Conservation (phyloP, 2,329 filamentous ascomycete genomes). For the Davidsoniella neocaledoniae region DNA sequence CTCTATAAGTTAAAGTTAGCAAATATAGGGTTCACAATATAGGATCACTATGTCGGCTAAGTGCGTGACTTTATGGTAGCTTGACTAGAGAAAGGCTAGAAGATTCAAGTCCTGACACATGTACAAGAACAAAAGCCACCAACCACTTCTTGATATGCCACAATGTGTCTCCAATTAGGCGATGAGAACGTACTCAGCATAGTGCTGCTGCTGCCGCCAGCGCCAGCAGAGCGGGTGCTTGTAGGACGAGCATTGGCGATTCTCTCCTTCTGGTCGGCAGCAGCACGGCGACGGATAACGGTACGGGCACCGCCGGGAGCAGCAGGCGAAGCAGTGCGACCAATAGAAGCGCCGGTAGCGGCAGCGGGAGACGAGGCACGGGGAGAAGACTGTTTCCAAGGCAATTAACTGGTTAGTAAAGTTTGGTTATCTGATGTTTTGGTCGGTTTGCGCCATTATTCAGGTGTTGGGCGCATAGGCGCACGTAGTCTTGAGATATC, state of each 20-base stretch:
- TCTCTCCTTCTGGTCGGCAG: slow-evolving; percentile 94
- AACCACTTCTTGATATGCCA: not conserved
- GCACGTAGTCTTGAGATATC: too few species aligned
- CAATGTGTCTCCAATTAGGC: not conserved
- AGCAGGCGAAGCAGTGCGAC: slow-evolving; percentile 70
- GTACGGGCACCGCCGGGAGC: slow-evolving; percentile 79
- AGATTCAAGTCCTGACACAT: not conserved
- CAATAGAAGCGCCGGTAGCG: slow-evolving; percentile 50
- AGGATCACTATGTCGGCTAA: too few species aligned
- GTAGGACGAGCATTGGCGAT: slow-evolving; percentile 83
- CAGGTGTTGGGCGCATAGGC: too few species aligned
- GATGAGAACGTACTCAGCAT: slow-evolving; percentile 70
- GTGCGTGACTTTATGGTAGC: too few species aligned
- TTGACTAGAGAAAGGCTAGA: too few species aligned
- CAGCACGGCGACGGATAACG: slow-evolving; percentile 85
- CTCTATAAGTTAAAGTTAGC: slow-evolving; percentile 28
- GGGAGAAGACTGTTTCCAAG: not conserved
- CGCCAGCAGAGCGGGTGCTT: slow-evolving; percentile 83
- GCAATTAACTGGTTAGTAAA: too few species aligned
- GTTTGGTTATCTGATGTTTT: too few species aligned
- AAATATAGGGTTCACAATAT: not conserved
- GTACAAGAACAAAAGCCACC: not conserved
- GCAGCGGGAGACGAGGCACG: slow-evolving; percentile 40
- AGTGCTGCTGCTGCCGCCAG: slow-evolving; percentile 89
- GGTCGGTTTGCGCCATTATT: too few species aligned